A percentile compares a stretch with the other conserved stretches of the same genome.
These are phyloP conservation scores for Chrysanthemum makinoi DNA, from an alignment of 129 eudicot genomes.

Conservation along the genomic window DNA sequence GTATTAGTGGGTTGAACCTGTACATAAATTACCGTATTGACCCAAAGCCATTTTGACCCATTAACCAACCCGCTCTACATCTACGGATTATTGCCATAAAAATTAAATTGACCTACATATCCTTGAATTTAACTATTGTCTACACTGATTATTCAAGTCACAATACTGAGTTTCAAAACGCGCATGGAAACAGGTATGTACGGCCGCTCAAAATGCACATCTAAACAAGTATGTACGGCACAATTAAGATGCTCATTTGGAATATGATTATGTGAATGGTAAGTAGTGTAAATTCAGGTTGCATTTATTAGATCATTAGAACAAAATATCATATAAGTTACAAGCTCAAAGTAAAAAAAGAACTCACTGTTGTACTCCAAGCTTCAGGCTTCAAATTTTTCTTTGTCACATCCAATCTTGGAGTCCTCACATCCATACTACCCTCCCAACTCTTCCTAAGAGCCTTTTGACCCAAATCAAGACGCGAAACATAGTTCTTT, in stretches of 20 bases:
- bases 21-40: too few species aligned
- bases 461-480: slow-evolving; percentile 37
- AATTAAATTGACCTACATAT: too few species aligned
- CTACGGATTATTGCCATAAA: too few species aligned
- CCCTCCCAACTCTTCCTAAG: slow-evolving; percentile 95
- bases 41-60: too few species aligned
- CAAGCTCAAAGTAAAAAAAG: neutral
- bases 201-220: neutral
- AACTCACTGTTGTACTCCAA: slow-evolving; percentile 63
- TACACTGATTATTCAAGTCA: too few species aligned
- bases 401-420: slow-evolving; percentile 43
- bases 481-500: slow-evolving; percentile 51
- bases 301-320: too few species aligned
- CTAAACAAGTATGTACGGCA: neutral
- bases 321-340: neutral
- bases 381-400: slow-evolving; percentile 43
- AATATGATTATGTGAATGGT: neutral
- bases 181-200: too few species aligned
- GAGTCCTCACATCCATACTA: slow-evolving; percentile 55
- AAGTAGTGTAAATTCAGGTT: neutral
- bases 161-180: too few species aligned
- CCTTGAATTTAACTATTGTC: too few species aligned
- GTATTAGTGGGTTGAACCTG: too few species aligned
- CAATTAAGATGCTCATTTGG: neutral
- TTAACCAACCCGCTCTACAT: too few species aligned